These are phyloP conservation scores for Pythium vanterpoolii DNA, from an alignment of 352 stramenopile species.

Conservation along the genomic window DNA sequence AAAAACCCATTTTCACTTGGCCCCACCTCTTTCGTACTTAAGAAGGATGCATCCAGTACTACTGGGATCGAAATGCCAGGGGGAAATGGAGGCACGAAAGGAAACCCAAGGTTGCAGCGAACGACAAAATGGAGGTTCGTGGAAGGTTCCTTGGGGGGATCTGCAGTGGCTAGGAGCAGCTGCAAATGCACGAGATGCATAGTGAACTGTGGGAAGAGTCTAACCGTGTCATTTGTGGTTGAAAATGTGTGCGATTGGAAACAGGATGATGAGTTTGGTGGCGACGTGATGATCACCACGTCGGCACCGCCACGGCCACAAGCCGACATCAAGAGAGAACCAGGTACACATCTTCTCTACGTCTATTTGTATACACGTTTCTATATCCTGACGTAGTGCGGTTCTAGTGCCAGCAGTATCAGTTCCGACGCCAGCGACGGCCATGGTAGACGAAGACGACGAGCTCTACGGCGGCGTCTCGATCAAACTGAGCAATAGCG, in stretches of 20 bases:
- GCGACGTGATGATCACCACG: slow-evolving; percentile 64
- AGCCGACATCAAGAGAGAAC: neutral
- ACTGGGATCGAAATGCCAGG: neutral
- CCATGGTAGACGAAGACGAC: slow-evolving; percentile 54
- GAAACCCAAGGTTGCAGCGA: neutral
- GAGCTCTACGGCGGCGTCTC: slow-evolving; percentile 79
- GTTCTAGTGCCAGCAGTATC: slow-evolving; percentile 5
- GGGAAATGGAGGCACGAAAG: neutral
- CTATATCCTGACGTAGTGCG: neutral
- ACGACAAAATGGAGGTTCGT: slow-evolving; percentile 1
- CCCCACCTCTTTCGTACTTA: slow-evolving; percentile 8
- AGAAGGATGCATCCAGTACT: neutral
- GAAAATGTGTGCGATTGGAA: neutral
- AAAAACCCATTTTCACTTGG: neutral
- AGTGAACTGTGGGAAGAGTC: neutral
- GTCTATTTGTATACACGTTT: neutral
- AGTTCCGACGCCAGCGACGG: slow-evolving; percentile 4
- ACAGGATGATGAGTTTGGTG: slow-evolving; percentile 79
- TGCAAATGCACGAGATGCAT: neutral
- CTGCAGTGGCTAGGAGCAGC: neutral
- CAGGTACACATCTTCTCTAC: neutral
- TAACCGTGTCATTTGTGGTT: slow-evolving; percentile 11
- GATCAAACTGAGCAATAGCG: slow-evolving; percentile 73
- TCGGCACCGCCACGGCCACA: neutral
- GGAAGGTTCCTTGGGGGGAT: neutral